Evolutionary conservation across 2,329 filamentous ascomycete genomes (phyloP).

Genomic region (Ophiostoma angusticollis): DNA sequence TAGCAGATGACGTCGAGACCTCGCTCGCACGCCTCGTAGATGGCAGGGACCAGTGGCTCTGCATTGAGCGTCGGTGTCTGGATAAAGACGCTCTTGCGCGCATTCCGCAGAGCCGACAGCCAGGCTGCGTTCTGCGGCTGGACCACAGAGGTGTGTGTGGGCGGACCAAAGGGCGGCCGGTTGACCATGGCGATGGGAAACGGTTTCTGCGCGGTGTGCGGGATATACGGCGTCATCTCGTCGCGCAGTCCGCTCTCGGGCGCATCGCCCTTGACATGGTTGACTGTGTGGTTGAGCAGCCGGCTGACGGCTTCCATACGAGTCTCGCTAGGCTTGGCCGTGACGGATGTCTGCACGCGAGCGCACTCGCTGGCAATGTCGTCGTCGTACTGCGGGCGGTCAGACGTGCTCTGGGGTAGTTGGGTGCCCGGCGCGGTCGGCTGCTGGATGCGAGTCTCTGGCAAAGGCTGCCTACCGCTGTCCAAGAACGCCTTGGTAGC

Average conservation of each 20-base stretch:
- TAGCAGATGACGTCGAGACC: constrained; percentile 58
- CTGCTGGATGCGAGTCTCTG: constrained; percentile 15
- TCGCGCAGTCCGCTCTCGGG: constrained; percentile 39
- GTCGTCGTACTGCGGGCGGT: constrained; percentile 50
- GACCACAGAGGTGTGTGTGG: constrained; percentile 45
- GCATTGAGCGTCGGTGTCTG: constrained; percentile 70
- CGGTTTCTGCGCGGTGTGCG: constrained; percentile 36
- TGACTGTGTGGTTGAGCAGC: constrained; percentile 52
- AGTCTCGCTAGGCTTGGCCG: constrained; percentile 38
- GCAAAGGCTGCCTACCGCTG: constrained; percentile 15
- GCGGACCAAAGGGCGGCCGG: constrained; percentile 51
- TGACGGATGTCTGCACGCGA: constrained; percentile 46
- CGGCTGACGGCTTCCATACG: constrained; percentile 46
- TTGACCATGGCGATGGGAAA: constrained; percentile 63
- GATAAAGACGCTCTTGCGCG: constrained; percentile 54
- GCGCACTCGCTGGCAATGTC: constrained; percentile 47
- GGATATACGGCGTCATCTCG: constrained; percentile 55
- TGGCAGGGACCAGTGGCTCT: constrained; percentile 48
- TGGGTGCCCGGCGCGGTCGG: constrained; percentile 11
- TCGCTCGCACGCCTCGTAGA: constrained; percentile 51
- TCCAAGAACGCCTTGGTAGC: constrained; percentile 16
- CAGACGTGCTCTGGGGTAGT: constrained; percentile 42
- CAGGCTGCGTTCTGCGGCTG: constrained; percentile 68
- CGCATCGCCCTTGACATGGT: constrained; percentile 36
- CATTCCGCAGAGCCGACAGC: constrained; percentile 56